Percentiles rank a stretch among this genome's conserved stretches.
These are phyloP conservation scores for Sphagnum fallax DNA, from an alignment of 228 moss, liverwort and hornwort genomes.

Conservation along the genomic window DNA sequence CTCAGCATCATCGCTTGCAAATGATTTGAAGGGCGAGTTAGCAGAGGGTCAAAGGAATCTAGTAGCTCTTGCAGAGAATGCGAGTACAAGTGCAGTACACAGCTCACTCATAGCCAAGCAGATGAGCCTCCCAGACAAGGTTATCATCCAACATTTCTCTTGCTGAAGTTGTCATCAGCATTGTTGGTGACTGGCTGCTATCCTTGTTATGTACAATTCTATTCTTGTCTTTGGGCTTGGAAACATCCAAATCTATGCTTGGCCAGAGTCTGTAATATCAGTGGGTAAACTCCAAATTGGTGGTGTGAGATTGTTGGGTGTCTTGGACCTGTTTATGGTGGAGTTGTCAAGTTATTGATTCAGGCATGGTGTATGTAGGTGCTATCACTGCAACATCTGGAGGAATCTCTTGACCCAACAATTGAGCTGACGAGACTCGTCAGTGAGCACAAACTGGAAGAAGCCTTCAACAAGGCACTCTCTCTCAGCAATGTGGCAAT, in stretches of 20 bases:
- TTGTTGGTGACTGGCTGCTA: not conserved
- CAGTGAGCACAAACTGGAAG: constrained; percentile 85
- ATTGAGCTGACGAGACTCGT: constrained; percentile 89
- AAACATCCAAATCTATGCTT: too few relatives aligned
- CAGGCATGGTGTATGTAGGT: constrained; percentile 26
- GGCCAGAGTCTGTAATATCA: too few relatives aligned
- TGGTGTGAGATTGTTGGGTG: too few relatives aligned
- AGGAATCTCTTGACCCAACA: constrained; percentile 92
- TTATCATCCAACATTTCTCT: too few relatives aligned
- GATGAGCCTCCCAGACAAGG: constrained; percentile 90
- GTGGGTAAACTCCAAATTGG: too few relatives aligned
- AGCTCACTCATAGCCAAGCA: constrained; percentile 52
- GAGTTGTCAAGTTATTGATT: not conserved
- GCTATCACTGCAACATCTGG: constrained; percentile 82
- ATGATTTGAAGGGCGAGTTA: constrained; percentile 74
- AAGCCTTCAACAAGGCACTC: constrained; percentile 95
- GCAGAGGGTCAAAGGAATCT: constrained; percentile 91
- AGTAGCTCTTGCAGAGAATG: constrained; percentile 74
- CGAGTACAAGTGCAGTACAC: constrained; percentile 56
- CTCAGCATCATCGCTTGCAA: constrained; percentile 72
- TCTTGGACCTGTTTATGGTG: not conserved
- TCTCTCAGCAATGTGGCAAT: constrained; percentile 96
- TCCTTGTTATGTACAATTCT: not conserved
- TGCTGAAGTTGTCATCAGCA: not conserved
- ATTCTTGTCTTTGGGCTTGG: not conserved